phyloP scores from a whole-genome alignment of 148 eudicot species.

The Nyssa sinensis region DNA sequence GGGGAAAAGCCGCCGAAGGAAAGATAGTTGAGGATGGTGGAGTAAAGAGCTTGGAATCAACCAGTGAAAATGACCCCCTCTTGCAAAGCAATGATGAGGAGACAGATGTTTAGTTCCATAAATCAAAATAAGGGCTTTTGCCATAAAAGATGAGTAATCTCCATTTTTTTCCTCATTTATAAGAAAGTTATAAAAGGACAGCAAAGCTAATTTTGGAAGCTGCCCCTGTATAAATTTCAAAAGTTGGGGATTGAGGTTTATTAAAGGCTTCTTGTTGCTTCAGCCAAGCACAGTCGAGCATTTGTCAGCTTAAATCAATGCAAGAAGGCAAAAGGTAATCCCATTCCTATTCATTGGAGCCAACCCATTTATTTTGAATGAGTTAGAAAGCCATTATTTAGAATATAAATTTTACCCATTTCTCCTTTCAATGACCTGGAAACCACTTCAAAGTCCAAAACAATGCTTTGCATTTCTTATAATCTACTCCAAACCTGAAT shows the following conservation, averaged over 20 bases:
- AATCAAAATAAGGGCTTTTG: not conserved
- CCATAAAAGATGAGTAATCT: not conserved
- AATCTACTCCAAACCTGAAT: no score
- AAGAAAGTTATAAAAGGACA: not conserved
- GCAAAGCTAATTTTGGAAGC: not conserved
- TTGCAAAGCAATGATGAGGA: slow-evolving; percentile 28
- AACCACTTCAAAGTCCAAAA: no score
- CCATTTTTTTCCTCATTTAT: not conserved
- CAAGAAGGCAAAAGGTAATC: not conserved
- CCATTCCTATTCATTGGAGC: not conserved
- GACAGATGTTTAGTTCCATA: slow-evolving; percentile 4
- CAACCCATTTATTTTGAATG: not conserved
- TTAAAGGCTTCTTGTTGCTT: not conserved
- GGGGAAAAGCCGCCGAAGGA: slow-evolving; percentile 76
- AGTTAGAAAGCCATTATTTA: not conserved
- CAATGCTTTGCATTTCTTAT: no score
- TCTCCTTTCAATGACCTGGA: not conserved
- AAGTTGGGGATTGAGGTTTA: not conserved
- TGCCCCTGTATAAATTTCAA: not conserved
- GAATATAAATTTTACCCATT: not conserved
- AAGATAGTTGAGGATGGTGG: slow-evolving; percentile 27
- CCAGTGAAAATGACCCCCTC: slow-evolving; percentile 35
- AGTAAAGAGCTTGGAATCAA: slow-evolving; percentile 19
- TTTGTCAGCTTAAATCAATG: not conserved
- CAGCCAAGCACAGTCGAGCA: not conserved